phyloP scores from a whole-genome alignment of 2,329 filamentous ascomycete species.

The Neopestalotiopsis sp. region DNA sequence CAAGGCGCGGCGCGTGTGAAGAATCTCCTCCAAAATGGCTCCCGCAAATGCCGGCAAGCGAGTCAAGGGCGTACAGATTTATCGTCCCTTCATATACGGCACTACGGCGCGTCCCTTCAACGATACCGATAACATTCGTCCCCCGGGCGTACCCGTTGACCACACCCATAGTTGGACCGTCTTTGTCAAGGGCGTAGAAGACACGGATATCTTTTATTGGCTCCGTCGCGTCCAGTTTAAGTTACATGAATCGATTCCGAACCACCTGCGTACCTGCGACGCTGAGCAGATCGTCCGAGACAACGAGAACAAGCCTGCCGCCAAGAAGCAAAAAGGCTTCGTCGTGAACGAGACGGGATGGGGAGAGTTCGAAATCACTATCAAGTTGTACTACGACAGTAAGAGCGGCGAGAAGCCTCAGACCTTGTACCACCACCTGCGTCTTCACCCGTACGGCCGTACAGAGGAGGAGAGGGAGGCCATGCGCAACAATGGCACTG shows the following conservation, averaged over 20 bases:
- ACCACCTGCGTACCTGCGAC: conserved; percentile 76
- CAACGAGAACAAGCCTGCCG: conserved; percentile 40
- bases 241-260: conserved; percentile 94
- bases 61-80: conserved; percentile 69
- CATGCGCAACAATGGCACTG: conserved; percentile 64
- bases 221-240: conserved; percentile 97
- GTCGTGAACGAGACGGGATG: conserved; percentile 92
- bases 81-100: conserved; percentile 74
- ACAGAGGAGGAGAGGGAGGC: conserved; percentile 74
- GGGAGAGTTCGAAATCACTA: conserved; percentile 96
- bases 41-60: conserved; percentile 67
- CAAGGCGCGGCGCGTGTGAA: conserved; percentile 15
- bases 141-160: conserved; percentile 78
- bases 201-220: conserved; percentile 93
- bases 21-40: conserved; percentile 52
- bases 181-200: conserved; percentile 88
- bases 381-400: conserved; percentile 91
- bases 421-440: conserved; percentile 91
- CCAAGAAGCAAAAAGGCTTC: conserved; percentile 66
- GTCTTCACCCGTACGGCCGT: conserved; percentile 87
- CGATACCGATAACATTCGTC: conserved; percentile 78
- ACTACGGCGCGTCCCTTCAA: conserved; percentile 82
- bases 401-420: conserved; percentile 92
- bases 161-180: conserved; percentile 98
- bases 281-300: conserved; percentile 37